Base-by-base conservation (phyloP, 2,329 filamentous ascomycete species). In the Pseudonectria buxi region DNA sequence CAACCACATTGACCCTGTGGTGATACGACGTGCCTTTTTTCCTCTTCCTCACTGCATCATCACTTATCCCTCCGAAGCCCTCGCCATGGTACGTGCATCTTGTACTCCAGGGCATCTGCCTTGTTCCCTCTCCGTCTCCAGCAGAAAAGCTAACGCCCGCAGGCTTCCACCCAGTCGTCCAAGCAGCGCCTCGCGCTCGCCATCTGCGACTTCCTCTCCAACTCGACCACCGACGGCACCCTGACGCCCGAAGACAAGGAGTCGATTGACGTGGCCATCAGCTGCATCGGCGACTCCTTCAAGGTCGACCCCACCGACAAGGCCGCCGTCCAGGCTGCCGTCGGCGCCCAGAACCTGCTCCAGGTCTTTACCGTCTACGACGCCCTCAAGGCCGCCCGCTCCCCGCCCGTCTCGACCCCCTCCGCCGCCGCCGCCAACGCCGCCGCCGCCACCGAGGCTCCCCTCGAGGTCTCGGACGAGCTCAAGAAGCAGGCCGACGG, bases 281-380 rank as follows among this genome's bases (percentile, higher is more conserved):
- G 89, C 67, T 95, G 90, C 68, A 96, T 98, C 63, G 78, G 83
- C 50, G 90, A 96, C 61, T 83, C 84, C 50, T 98, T 96, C 78
- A 87, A 94, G 64, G 84, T 98, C 55, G 88, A 96, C 65, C 77
- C 86, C n/a, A 67, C 73, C 44, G 81, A 94, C 64, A 71, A 78
- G 54, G 69, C 74, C 36, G 81, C 86, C 52, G 70, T 90, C 51
- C 69, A 78, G 47, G 77, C 85, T 49, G 87, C 89, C 49, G 71
- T 94, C 47, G 89, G 88, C 55, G 76, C 81, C 46, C 88, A 96
- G 69, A 89, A 82, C 59, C 81, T 98, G 43, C 74, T 88, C 43
- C 81, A 83, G 62, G 94, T 98, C 67, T 98, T 94, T 73, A 80
- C 80, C 57, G 88, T 95, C 47, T 96, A 95, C 67, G 92, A 98